Conservation (phyloP, 2,329 filamentous ascomycete species). For the Talaromyces sp. region DNA sequence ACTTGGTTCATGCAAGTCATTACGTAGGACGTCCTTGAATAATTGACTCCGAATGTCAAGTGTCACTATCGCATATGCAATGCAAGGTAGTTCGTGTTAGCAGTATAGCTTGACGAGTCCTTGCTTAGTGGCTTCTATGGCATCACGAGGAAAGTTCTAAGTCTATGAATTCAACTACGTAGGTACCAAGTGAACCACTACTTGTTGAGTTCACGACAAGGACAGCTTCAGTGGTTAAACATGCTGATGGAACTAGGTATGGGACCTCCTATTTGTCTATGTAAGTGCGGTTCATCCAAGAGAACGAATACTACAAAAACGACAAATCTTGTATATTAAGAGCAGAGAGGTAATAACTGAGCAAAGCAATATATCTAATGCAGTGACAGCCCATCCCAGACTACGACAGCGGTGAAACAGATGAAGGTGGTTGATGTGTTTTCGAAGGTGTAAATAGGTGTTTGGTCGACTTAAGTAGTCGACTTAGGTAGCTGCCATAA, state of each 20-base stretch:
- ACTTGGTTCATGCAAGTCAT: background rate
- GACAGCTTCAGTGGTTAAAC: no score
- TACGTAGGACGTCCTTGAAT: background rate
- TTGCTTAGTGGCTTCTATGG: background rate
- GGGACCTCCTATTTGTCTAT: no score
- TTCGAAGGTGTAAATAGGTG: background rate
- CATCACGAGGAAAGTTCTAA: background rate
- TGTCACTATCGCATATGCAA: background rate
- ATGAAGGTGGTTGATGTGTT: slow-evolving; percentile 18
- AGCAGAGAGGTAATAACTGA: no score
- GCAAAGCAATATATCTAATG: background rate
- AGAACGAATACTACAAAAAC: no score
- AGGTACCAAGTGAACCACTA: no score
- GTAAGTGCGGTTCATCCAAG: no score
- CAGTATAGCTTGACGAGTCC: background rate
- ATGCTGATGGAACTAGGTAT: no score
- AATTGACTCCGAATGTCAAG: background rate
- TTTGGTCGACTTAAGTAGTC: background rate
- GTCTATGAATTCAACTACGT: no score
- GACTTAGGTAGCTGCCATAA: no score
- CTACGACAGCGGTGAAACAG: slow-evolving; percentile 19
- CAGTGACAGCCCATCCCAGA: slow-evolving; percentile 13
- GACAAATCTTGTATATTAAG: no score
- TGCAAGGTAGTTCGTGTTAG: background rate
- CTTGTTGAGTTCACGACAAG: no score